Conservation (phyloP, 2,329 filamentous ascomycete genomes). For the Pyrenophora graminea region DNA sequence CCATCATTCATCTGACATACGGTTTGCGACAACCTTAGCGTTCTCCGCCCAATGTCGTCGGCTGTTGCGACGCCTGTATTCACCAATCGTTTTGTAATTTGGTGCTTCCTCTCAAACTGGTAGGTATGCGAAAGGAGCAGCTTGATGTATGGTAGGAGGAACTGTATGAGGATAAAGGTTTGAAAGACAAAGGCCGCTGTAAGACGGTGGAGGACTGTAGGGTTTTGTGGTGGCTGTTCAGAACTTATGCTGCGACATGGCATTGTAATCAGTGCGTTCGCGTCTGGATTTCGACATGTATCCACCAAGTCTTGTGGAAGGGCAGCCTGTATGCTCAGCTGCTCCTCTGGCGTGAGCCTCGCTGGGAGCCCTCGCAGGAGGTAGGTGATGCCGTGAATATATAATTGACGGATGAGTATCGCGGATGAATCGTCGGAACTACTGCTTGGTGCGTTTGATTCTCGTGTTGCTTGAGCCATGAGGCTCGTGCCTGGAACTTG, state of each 20-base stretch:
- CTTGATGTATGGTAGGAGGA: slow-evolving; percentile 65
- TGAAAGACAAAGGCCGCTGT: slow-evolving; percentile 62
- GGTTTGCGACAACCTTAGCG: slow-evolving; percentile 58
- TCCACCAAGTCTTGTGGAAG: slow-evolving; percentile 48
- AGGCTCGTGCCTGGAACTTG: slow-evolving; percentile 51
- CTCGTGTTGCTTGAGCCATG: slow-evolving; percentile 51
- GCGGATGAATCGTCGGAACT: slow-evolving; percentile 42
- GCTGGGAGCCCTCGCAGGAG: slow-evolving; percentile 65
- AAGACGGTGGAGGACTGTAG: slow-evolving; percentile 62
- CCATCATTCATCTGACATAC: slow-evolving; percentile 67
- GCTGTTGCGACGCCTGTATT: slow-evolving; percentile 58
- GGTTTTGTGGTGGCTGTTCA: slow-evolving; percentile 21
- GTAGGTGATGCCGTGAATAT: slow-evolving; percentile 67
- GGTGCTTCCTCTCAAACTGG: slow-evolving; percentile 68
- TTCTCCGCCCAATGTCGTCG: slow-evolving; percentile 58
- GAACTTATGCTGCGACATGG: slow-evolving; percentile 10
- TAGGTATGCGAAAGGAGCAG: slow-evolving; percentile 59
- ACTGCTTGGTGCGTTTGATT: slow-evolving; percentile 46
- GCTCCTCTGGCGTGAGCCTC: slow-evolving; percentile 61
- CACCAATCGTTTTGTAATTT: slow-evolving; percentile 64
- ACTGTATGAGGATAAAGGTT: slow-evolving; percentile 62
- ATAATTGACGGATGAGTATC: slow-evolving; percentile 63
- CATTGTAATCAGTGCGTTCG: slow-evolving; percentile 23
- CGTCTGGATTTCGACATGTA: slow-evolving; percentile 13
- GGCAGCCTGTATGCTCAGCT: slow-evolving; percentile 56